A percentile compares a stretch with the other conserved stretches of the same genome.
phyloP scores from a whole-genome alignment of 2,329 filamentous ascomycete genomes.

The Ceratocystis harringtonii region DNA sequence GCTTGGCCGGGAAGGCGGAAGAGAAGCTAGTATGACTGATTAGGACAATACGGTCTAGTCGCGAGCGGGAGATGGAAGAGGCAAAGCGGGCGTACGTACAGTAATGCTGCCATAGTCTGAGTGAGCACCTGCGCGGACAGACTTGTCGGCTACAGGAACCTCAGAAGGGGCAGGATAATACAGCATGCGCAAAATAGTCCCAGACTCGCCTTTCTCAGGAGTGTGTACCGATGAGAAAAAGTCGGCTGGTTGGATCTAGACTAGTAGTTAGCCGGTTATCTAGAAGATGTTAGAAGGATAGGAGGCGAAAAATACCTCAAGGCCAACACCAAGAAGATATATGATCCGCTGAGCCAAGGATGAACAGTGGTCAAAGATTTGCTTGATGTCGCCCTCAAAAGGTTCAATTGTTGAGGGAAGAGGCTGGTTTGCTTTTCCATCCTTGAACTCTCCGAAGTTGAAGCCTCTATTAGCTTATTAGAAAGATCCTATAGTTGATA shows the following conservation, averaged over 20 bases:
- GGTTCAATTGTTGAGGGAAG: constrained; percentile 49
- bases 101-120: constrained; percentile 67
- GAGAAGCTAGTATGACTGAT: constrained; percentile 35
- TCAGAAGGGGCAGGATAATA: constrained; percentile 46
- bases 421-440: constrained; percentile 58
- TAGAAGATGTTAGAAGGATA: not conserved
- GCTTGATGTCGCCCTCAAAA: constrained; percentile 44
- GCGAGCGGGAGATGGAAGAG: not conserved
- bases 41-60: not conserved
- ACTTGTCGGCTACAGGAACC: constrained; percentile 23
- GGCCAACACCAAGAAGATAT: constrained; percentile 60
- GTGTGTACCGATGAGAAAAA: constrained; percentile 43
- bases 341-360: constrained; percentile 58
- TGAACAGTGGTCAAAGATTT: constrained; percentile 58
- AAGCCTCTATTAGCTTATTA: constrained; percentile 49
- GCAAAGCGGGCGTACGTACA: constrained; percentile 5
- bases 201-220: constrained; percentile 31
- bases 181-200: constrained; percentile 53
- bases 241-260: constrained; percentile 28
- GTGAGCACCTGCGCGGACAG: constrained; percentile 75
- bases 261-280: constrained; percentile 21
- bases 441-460: constrained; percentile 69
- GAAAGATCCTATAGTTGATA: not conserved
- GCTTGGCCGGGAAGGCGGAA: constrained; percentile 78
- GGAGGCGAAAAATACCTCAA: constrained; percentile 37